Evolutionary conservation across 2,329 filamentous ascomycete species (phyloP), one percentile per base, ranked within the genome.

Genomic region (Beauveria sp.): DNA sequence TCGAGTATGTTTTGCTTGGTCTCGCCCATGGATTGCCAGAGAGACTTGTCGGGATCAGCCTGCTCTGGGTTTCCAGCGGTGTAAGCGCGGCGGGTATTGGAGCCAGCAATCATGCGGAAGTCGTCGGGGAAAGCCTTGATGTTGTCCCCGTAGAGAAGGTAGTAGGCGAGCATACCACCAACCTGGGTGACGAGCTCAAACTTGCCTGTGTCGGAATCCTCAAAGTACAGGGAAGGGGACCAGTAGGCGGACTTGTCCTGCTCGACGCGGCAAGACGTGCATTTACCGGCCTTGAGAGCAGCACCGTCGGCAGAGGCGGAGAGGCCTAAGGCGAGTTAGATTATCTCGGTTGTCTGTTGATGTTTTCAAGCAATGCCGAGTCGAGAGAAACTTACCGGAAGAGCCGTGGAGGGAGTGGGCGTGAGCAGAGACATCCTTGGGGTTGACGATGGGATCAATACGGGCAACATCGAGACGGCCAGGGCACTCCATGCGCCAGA

Each of bases 201-300:
- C 61, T 85, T 78, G 62, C 88, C 84, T 66, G 89, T 88, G 14
- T 75, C 69, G 5, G 71, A 70, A 69, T 92, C 83, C 70, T 86
- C 74, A 73, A 96, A 96, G 77, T 93, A 93, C 65, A 96, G 71
- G 71, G 83, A 76, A 1, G 92, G 92, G 58, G 86, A 85, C 90
- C 91, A 96, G 77, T 96, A 96, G 38, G 86, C 86, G n/a, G 91
- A 96, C 76, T 86, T 88, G 75, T 96, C 92, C 75, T 93, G 81
- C 43, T 79, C 85, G 47, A 96, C 88, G 61, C 82, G 84, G 72
- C 91, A 96, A 12, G 90, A 93, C 1, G 91, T 95, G 76, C 92
- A 96, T 65, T 85, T 77, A 51, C 82, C 86, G 18, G 69, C 73
- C 5, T 80, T 69, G 16, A 96, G 81, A 46, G 84, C 77, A 0